phyloP scores from a whole-genome alignment of 2,329 filamentous ascomycete genomes.

The Gyromitra esculenta region DNA sequence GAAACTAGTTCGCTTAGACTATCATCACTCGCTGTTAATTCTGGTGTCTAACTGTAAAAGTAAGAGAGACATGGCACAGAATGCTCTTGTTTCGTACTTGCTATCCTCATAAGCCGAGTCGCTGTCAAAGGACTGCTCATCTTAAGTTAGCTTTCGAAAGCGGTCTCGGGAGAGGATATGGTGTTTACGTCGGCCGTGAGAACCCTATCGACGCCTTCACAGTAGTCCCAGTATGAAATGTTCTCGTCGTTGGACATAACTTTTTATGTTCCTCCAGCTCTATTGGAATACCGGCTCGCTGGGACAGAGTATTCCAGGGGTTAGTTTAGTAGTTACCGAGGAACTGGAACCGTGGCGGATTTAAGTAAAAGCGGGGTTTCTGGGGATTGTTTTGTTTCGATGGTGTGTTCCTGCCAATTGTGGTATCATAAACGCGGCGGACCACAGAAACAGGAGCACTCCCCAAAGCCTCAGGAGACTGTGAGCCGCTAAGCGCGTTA shows the following conservation, averaged over 20 bases:
- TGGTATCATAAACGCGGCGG: slow-evolving; percentile 30
- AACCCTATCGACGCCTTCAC: slow-evolving; percentile 2
- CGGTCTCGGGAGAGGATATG: neutral
- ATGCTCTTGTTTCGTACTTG: slow-evolving; percentile 19
- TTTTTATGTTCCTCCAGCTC: neutral
- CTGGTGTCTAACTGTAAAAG: neutral
- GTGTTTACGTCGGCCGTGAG: slow-evolving; percentile 29
- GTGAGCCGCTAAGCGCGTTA: neutral
- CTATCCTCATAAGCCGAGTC: slow-evolving; percentile 41
- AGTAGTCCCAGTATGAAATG: slow-evolving; percentile 35
- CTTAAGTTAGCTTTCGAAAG: neutral
- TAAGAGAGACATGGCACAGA: neutral
- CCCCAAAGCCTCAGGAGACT: neutral
- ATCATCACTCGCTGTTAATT: slow-evolving; percentile 8
- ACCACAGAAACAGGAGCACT: neutral
- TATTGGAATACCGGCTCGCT: slow-evolving; percentile 38
- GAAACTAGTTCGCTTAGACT: slow-evolving; percentile 21
- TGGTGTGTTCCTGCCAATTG: slow-evolving; percentile 7
- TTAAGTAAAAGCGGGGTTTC: slow-evolving; percentile 45
- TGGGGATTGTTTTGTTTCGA: slow-evolving; percentile 5
- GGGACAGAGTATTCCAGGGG: slow-evolving; percentile 33
- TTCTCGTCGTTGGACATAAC: slow-evolving; percentile 14
- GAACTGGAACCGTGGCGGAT: slow-evolving; percentile 46
- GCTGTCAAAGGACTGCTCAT: slow-evolving; percentile 23
- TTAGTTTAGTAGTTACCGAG: slow-evolving; percentile 46